Percentiles rank a stretch among this genome's conserved stretches.
These are phyloP conservation scores for Quercus cerris DNA, from an alignment of 306 rosid species.

Conservation along the genomic window DNA sequence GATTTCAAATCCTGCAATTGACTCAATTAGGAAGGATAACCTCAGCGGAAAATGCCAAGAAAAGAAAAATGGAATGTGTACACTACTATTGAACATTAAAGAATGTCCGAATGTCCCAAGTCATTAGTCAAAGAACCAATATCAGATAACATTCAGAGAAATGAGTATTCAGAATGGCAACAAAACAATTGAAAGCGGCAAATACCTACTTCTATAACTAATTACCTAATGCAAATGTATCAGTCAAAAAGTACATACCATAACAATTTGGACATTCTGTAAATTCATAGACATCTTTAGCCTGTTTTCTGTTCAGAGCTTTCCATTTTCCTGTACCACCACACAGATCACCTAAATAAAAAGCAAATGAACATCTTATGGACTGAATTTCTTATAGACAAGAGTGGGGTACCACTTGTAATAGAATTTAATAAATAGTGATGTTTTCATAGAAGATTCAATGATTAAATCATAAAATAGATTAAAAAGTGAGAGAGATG, in stretches of 20 bases:
- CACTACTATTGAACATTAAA: background rate
- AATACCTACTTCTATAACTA: background rate
- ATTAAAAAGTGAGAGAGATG: background rate
- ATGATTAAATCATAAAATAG: background rate
- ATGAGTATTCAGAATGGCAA: background rate
- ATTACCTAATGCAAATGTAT: background rate
- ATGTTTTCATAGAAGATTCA: slow-evolving; percentile 9
- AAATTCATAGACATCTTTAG: slow-evolving; percentile 87
- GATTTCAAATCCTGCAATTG: too few relatives aligned
- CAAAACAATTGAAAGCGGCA: background rate
- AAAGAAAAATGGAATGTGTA: background rate
- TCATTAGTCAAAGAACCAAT: background rate
- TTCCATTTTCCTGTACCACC: slow-evolving; percentile 99
- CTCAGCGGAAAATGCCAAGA: background rate
- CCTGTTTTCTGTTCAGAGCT: slow-evolving; percentile 94
- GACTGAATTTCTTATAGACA: slow-evolving; percentile 19
- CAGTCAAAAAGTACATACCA: slow-evolving; percentile 43
- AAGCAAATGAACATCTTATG: slow-evolving; percentile 32
- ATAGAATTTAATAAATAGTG: background rate
- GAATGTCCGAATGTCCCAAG: background rate
- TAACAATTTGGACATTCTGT: slow-evolving; percentile 98
- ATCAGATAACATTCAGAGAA: background rate
- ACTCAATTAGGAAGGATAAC: background rate
- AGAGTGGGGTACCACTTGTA: background rate
- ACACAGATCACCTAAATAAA: slow-evolving; percentile 90